phyloP scores from a whole-genome alignment of 2,329 filamentous ascomycete species.

The Pseudogymnoascus sp. region DNA sequence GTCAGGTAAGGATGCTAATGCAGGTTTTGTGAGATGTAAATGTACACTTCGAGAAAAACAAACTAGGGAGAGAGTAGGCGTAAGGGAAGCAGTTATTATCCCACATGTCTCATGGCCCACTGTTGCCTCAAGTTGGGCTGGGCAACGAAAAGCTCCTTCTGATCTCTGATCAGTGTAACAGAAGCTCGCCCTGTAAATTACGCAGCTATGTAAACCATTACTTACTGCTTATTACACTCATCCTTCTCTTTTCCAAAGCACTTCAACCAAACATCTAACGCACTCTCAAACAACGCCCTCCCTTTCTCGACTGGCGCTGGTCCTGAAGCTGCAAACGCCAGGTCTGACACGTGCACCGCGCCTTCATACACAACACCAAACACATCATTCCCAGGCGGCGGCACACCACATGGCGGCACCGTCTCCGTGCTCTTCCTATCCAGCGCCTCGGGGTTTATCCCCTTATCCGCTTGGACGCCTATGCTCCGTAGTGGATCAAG shows the following conservation, averaged over 20 bases:
- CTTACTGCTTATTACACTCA: background rate
- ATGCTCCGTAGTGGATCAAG: background rate
- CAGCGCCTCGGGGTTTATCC: background rate
- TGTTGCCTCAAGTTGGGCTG: background rate
- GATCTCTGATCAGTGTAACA: background rate
- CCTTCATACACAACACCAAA: slow-evolving; percentile 3
- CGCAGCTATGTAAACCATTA: background rate
- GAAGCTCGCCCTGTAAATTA: background rate
- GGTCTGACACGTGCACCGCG: background rate
- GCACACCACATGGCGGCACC: background rate
- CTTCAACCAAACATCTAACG: slow-evolving; percentile 12
- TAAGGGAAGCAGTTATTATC: background rate
- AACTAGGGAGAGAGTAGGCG: background rate
- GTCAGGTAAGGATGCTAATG: background rate
- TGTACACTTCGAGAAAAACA: background rate
- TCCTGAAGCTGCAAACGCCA: background rate
- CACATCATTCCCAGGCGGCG: background rate
- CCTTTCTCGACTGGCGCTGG: background rate
- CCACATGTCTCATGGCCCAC: too few relatives aligned
- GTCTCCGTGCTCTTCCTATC: background rate
- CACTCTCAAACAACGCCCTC: slow-evolving; percentile 10
- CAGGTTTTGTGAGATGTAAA: background rate
- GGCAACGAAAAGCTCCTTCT: background rate
- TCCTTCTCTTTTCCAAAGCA: slow-evolving; percentile 5
- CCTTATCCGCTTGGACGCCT: background rate